Conservation (phyloP, 2,329 filamentous ascomycete species). For the Tolypocladium ovalisporum region DNA sequence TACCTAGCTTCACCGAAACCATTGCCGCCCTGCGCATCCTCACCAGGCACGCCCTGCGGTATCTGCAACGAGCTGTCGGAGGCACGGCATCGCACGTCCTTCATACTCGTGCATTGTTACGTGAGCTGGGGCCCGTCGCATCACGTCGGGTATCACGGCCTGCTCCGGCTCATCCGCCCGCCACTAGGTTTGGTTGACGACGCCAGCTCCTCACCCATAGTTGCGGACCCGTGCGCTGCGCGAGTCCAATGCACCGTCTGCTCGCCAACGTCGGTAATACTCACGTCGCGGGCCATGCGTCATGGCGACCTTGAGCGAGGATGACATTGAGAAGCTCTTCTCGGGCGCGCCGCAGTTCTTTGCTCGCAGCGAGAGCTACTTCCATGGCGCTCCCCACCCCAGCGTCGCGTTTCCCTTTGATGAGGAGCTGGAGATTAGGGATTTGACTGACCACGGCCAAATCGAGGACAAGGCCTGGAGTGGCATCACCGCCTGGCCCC, state of each 20-base stretch:
- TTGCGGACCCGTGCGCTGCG: not conserved
- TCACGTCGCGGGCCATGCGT: constrained; percentile 12
- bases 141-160: not conserved
- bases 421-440: constrained; percentile 46
- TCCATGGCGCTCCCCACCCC: constrained; percentile 48
- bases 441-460: constrained; percentile 53
- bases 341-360: constrained; percentile 67
- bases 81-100: not conserved
- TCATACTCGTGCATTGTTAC: not conserved
- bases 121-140: not conserved
- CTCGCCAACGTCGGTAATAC: not conserved
- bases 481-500: constrained; percentile 51
- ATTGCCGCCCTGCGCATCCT: not conserved
- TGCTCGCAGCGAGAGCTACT: constrained; percentile 47
- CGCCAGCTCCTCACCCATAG: not conserved
- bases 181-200: not conserved
- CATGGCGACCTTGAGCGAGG: constrained; percentile 41
- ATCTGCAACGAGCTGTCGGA: not conserved
- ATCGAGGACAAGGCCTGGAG: constrained; percentile 55
- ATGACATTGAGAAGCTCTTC: constrained; percentile 59
- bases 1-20: not conserved
- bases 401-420: constrained; percentile 60
- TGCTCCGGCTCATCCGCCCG: not conserved
- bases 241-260: not conserved
- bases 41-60: not conserved